Evolutionary conservation across 164 flowering plant species (phyloP), one percentile per base, ranked within the genome.

Genomic region (Vitis labrusca): DNA sequence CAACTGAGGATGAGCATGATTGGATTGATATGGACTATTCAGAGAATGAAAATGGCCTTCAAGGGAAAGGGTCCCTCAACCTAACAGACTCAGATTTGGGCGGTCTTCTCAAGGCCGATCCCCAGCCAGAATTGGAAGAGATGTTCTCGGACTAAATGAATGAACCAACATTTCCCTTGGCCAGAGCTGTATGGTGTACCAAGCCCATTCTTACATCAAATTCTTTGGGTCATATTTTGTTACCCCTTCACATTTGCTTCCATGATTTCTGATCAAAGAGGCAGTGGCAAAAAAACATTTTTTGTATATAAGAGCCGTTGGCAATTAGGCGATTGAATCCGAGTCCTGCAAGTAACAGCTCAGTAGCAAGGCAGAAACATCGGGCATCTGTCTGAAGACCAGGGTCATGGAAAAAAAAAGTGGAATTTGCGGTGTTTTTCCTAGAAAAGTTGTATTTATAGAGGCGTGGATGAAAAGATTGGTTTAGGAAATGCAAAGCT

Each of bases 101-200:
- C 73, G 12, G 30, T 47, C 60, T 61, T 29, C 50, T 74, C 29
- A 78, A 69, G 67, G 44, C 76, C 15, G 89, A 86, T 47, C 6
- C 44, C 44, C 86, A 87, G 64, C 84, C 88, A 2, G 89, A 86
- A 79, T 68, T 85, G 76, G 91, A 88, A 68, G 91, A 85, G 56
- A 71, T 88, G 62, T 86, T 91, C 55, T 91, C 93, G 13, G 96
- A 91, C 71, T 91, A 74, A 77, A 19, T 19, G 17, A 67, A 55
- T 19, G 58, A 61, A 10, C n/a, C 44, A 7, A 6, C 62, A 16
- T 54, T 44, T 64, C 27, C 50, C 9, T 13, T 50, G 19, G 14
- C 1, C 11, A 56, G n/a, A 64, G 27, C 27, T 23, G 27, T 23
- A 23, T 23, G 27, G 27, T 23, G 27, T 23, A 23, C 27, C 27